Evolutionary conservation across 116 monocot species (phyloP), one percentile per base, ranked within the genome.

Genomic region (Cymodocea nodosa): DNA sequence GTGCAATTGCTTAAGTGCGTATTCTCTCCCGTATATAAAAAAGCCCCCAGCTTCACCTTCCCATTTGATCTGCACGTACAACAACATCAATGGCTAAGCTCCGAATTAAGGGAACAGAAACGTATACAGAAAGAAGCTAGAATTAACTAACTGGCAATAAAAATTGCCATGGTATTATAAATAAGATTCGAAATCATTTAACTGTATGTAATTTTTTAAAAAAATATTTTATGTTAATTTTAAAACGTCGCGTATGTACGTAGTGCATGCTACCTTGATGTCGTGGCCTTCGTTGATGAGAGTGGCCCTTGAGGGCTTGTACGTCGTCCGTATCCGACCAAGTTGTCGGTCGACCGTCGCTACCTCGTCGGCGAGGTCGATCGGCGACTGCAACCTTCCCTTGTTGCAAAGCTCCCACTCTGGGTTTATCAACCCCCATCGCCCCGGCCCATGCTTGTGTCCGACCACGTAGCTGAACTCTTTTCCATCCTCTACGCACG

Each of bases 201-300:
- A n/a, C n/a, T n/a, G n/a, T n/a, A n/a, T n/a, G n/a, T n/a, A n/a
- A n/a, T n/a, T n/a, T n/a, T n/a, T n/a, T n/a, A n/a, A n/a, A n/a
- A n/a, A n/a, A n/a, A n/a, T n/a, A n/a, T n/a, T n/a, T n/a, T n/a
- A n/a, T n/a, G n/a, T n/a, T n/a, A n/a, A n/a, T n/a, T 5, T 59
- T 1, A 51, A 37, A 8, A 35, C 24, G n/a, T n/a, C n/a, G n/a
- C n/a, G n/a, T n/a, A n/a, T n/a, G n/a, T n/a, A n/a, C n/a, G n/a
- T n/a, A n/a, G n/a, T n/a, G n/a, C n/a, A n/a, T n/a, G n/a, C n/a
- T 22, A 84, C 89, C 89, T 76, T 76, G 52, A 85, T 74, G 52
- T 82, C 89, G 18, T 89, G 80, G 1, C 85, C 89, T 7, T 75
- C 56, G 65, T 89, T 89, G 62, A 66, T 69, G 22, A 89, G 44